Conservation (phyloP, 306 rosid genomes). For the Vigna angularis region DNA sequence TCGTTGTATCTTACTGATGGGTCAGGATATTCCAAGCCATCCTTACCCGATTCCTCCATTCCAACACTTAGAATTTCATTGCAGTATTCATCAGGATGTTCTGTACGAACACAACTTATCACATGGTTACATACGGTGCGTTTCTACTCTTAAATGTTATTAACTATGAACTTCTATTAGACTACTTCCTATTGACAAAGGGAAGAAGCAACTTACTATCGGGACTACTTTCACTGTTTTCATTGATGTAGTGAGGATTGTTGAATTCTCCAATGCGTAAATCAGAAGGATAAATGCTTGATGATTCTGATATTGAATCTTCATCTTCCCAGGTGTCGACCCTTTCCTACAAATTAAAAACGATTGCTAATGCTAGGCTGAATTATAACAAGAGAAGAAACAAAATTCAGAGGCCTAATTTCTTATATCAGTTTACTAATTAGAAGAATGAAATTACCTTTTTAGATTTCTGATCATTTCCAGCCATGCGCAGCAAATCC, state of each 20-base stretch:
- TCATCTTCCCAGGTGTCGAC: constrained; percentile 69
- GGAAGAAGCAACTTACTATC: constrained; percentile 52
- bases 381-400: constrained; percentile 28
- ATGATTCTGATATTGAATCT: constrained; percentile 70
- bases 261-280: constrained; percentile 49
- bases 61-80: constrained; percentile 80
- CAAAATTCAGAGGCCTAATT: constrained; percentile 19
- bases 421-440: constrained; percentile 5
- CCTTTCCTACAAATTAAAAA: constrained; percentile 47
- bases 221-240: constrained; percentile 49
- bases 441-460: constrained; percentile 48
- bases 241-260: constrained; percentile 61
- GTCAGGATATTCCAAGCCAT: constrained; percentile 50
- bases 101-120: constrained; percentile 33
- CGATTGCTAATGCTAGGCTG: constrained; percentile 45
- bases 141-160: constrained; percentile 24
- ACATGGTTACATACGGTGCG: neutral
- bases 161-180: constrained; percentile 31
- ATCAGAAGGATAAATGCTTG: constrained; percentile 54
- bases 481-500: constrained; percentile 75
- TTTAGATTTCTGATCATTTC: constrained; percentile 58
- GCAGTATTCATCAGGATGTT: constrained; percentile 63
- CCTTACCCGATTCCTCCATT: constrained; percentile 62
- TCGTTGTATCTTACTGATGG: constrained; percentile 48
- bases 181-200: constrained; percentile 40